Percentiles rank a stretch among this genome's conserved stretches.
Conservation (phyloP, 352 stramenopile species). For the Phytopythium boreale region DNA sequence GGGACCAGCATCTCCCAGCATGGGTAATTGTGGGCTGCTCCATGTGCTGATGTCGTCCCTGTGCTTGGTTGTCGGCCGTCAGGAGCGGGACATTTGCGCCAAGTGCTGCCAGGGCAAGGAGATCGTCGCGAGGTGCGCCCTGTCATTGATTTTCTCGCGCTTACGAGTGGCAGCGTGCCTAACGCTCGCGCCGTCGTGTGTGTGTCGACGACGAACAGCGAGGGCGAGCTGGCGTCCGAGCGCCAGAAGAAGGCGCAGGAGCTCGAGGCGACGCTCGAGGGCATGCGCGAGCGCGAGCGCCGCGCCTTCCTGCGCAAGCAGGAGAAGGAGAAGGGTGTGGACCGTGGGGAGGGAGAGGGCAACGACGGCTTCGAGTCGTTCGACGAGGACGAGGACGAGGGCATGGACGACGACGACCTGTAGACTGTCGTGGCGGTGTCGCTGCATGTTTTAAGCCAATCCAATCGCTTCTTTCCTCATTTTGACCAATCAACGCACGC, state of each 20-base stretch:
- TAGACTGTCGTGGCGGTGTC: neutral
- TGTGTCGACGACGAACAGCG: slow-evolving; percentile 24
- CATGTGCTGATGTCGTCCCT: neutral
- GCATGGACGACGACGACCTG: slow-evolving; percentile 31
- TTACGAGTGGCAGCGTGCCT: neutral
- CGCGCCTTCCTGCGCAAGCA: slow-evolving; percentile 66
- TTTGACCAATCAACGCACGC: slow-evolving; percentile 7
- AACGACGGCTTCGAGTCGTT: slow-evolving; percentile 44
- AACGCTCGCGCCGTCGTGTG: neutral
- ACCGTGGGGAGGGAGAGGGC: slow-evolving; percentile 21
- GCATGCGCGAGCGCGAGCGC: slow-evolving; percentile 77
- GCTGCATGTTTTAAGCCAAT: slow-evolving; percentile 22
- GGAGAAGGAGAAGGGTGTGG: slow-evolving; percentile 51
- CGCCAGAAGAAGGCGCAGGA: slow-evolving; percentile 47
- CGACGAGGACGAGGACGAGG: slow-evolving; percentile 64
- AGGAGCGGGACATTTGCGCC: slow-evolving; percentile 83
- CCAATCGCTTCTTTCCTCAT: slow-evolving; percentile 15
- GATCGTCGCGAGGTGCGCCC: slow-evolving; percentile 53
- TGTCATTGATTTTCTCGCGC: neutral
- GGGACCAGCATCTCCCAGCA: neutral
- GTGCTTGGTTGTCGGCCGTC: too few relatives aligned
- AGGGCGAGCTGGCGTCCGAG: slow-evolving; percentile 44
- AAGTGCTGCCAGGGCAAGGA: slow-evolving; percentile 86
- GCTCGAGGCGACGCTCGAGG: slow-evolving; percentile 49
- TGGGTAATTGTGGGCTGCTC: neutral